Evolutionary conservation across 1,284 basidiomycete genomes (phyloP).

Genomic region (Ustilago esculenta): DNA sequence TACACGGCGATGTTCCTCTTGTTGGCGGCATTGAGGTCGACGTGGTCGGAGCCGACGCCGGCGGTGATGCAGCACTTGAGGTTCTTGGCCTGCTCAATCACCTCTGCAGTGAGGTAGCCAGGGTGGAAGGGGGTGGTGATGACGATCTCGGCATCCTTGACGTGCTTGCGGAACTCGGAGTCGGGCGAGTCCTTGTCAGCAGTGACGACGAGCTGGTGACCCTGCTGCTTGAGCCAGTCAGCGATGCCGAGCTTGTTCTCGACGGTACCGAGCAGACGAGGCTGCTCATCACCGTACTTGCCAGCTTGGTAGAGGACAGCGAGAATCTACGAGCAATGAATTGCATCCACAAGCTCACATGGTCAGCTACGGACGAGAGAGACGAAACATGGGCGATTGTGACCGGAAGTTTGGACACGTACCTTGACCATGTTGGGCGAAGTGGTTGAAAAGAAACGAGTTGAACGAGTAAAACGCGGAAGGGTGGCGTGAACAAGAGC

Average conservation of each 20-base stretch:
- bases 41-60: conserved; percentile 87
- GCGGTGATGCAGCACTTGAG: conserved; percentile 92
- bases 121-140: conserved; percentile 86
- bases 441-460: conserved; percentile 36
- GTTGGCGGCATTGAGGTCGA: conserved; percentile 89
- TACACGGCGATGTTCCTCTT: conserved; percentile 80
- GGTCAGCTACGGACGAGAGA: no score
- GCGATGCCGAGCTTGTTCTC: conserved; percentile 75
- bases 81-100: conserved; percentile 83
- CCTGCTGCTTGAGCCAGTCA: conserved; percentile 72
- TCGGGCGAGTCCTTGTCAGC: conserved; percentile 87
- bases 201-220: conserved; percentile 74
- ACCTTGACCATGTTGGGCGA: conserved; percentile 54
- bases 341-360: no score
- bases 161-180: conserved; percentile 86
- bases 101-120: conserved; percentile 84
- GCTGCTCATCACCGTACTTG: conserved; percentile 80
- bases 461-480: conserved; percentile 19
- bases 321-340: no score
- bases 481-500: conserved; percentile 21
- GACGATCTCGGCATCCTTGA: conserved; percentile 74
- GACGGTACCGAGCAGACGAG: conserved; percentile 85
- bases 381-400: background rate
- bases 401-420: no score
- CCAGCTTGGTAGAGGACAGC: conserved; percentile 78